Conservation (phyloP, 2,329 filamentous ascomycete species). For the Ophiostoma sp. region DNA sequence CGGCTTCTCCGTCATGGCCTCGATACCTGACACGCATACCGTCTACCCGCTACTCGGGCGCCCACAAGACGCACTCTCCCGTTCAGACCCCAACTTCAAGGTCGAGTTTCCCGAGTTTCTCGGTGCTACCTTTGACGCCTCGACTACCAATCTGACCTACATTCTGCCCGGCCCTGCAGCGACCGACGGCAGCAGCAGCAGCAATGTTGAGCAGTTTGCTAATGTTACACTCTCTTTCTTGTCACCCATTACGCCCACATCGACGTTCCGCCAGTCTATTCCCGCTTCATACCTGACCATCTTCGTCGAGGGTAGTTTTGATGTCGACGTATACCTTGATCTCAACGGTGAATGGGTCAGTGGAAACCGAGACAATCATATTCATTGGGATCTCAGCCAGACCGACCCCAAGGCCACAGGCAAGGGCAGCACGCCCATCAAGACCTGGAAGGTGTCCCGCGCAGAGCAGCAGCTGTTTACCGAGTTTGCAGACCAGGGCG, state of each 20-base stretch:
- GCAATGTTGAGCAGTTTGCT: constrained; percentile 25
- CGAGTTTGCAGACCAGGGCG: constrained; percentile 66
- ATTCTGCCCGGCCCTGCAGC: constrained; percentile 31
- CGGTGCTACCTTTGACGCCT: constrained; percentile 29
- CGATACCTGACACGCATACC: constrained; percentile 39
- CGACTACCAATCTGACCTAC: constrained; percentile 39
- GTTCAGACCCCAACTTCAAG: constrained; percentile 35
- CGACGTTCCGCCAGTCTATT: constrained; percentile 71
- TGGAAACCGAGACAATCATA: constrained; percentile 62
- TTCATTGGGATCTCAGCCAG: constrained; percentile 62
- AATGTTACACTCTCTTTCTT: constrained; percentile 52
- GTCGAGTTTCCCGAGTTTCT: constrained; percentile 38
- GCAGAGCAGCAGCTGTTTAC: constrained; percentile 63
- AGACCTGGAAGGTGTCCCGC: constrained; percentile 62
- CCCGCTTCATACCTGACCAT: constrained; percentile 77
- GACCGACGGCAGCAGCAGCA: constrained; percentile 23
- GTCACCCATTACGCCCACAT: constrained; percentile 75
- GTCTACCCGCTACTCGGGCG: constrained; percentile 50
- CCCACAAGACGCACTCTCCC: constrained; percentile 45
- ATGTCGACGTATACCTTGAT: constrained; percentile 62
- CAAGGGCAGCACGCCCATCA: constrained; percentile 38
- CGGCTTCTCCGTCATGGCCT: constrained; percentile 48
- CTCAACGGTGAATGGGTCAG: constrained; percentile 77
- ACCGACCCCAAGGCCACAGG: constrained; percentile 33
- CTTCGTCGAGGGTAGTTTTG: constrained; percentile 59